A percentile compares a stretch with the other conserved stretches of the same genome.
Conservation (phyloP, 495 filamentous ascomycete genomes). For the Xylaria palmicola region DNA sequence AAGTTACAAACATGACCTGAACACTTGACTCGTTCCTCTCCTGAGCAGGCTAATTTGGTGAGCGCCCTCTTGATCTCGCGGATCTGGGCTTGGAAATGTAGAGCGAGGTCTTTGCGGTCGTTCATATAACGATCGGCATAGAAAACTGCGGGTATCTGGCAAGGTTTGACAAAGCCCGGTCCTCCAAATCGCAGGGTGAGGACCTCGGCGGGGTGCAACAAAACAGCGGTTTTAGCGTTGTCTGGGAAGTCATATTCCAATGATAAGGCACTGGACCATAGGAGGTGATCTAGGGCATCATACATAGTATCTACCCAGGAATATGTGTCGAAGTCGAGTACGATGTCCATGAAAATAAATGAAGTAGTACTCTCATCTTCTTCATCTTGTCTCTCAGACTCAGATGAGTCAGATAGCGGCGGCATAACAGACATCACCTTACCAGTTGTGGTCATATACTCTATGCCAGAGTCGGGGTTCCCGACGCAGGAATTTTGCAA, state of each 20-base stretch:
- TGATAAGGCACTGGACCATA: constrained; percentile 53
- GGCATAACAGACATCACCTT: constrained; percentile 19
- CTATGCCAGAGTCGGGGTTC: constrained; percentile 25
- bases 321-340: constrained; percentile 26
- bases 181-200: constrained; percentile 60
- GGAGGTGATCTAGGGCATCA: constrained; percentile 64
- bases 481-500: constrained; percentile 20
- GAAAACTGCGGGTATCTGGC: constrained; percentile 68
- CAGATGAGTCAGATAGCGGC: constrained; percentile 13
- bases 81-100: constrained; percentile 41
- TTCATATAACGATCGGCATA: constrained; percentile 80
- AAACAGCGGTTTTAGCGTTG: constrained; percentile 46
- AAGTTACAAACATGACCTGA: constrained; percentile 21
- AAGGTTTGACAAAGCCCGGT: constrained; percentile 41
- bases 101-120: constrained; percentile 50
- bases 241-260: constrained; percentile 36
- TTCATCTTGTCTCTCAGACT: constrained; percentile 23
- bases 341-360: constrained; percentile 42
- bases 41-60: background rate
- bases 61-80: constrained; percentile 22
- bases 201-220: constrained; percentile 64
- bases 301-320: constrained; percentile 57
- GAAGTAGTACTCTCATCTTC: constrained; percentile 31
- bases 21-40: constrained; percentile 13
- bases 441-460: constrained; percentile 28